A percentile compares a stretch with the other conserved stretches of the same genome.
These are phyloP conservation scores for Mikania micrantha DNA, from an alignment of 129 eudicot genomes.

Conservation along the genomic window DNA sequence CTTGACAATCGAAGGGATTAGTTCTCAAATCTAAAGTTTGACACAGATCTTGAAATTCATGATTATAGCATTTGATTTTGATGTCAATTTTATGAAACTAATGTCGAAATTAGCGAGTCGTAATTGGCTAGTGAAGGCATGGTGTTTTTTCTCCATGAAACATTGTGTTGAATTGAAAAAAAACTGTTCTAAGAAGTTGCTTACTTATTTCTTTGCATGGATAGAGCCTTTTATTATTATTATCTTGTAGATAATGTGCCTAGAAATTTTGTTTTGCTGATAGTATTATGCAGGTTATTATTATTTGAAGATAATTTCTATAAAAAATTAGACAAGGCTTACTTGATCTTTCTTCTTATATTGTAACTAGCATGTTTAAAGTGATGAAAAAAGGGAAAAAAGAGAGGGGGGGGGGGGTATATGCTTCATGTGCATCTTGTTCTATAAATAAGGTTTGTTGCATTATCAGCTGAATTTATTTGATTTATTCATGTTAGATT, in stretches of 20 bases:
- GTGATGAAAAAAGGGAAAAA: neutral
- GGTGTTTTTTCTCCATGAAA: neutral
- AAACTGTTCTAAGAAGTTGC: neutral
- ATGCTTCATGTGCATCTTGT: neutral
- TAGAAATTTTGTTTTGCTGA: neutral
- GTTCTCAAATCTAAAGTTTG: neutral
- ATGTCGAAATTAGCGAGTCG: neutral
- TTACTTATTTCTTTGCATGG: neutral
- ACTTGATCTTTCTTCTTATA: neutral
- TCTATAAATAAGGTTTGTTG: neutral
- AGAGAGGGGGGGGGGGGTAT: neutral
- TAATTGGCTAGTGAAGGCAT: neutral
- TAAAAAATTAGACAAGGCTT: neutral
- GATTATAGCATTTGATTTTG: slow-evolving; percentile 2
- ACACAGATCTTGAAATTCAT: neutral
- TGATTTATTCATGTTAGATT: too few relatives aligned
- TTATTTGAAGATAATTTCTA: neutral
- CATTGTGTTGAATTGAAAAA: neutral
- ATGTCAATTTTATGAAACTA: neutral
- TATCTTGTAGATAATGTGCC: neutral
- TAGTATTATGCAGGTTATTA: neutral
- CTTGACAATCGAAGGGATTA: slow-evolving; percentile 4
- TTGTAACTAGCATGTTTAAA: neutral
- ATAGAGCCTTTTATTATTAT: neutral
- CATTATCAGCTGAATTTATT: neutral